Evolutionary conservation across 805 yeast species (phyloP), one percentile per base, ranked within the genome.

Genomic region (Blastobotrys terrestris): DNA sequence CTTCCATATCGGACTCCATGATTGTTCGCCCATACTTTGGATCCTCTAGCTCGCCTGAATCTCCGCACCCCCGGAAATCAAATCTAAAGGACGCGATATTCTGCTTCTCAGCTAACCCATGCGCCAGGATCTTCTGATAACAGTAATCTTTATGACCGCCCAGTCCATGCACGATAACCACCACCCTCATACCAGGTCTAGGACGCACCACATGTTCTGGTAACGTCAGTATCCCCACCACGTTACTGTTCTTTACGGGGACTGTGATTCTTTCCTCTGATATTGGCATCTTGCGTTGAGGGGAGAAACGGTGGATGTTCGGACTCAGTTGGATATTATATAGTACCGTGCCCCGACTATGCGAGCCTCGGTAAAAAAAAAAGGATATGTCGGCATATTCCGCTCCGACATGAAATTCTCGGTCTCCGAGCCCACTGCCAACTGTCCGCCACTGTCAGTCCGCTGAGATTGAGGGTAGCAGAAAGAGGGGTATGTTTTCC

Each of bases 41-140:
- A 48, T 70, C 68, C 3, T 62, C 71, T 45, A 69, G 70, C 15
- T 74, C 82, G 20, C 78, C 84, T 2, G 95, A 87, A 53, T 78
- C 80, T 1, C 97, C 98, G 66, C 94, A 84, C 4, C 85, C 86
- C 52, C 97, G 75, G 62, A 91, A 90, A 67, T 91, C 97, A 59
- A 90, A 82, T 58, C 97, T 72, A 48, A 88, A 74, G 2, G 85
- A 78, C 63, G 75, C 80, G 52, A 80, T 71, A 0, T 95, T 95
- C 54, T 77, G 65, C 14, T 77, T 76, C 1, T 70, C 64, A 0
- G 90, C 82, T 51, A 91, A 65, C 21, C 67, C 69, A 22, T 77
- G 77, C 0, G 95, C 91, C 44, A 88, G 67, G 14, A 69, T 60
- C 21, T 78, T 77, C 57, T 85, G 89, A 67, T 85, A 90, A 54